Percentiles rank a stretch among this genome's conserved stretches.
Evolutionary conservation across 192 early-diverging fungal genomes (phyloP).

Genomic region (Umbelopsis sp.): DNA sequence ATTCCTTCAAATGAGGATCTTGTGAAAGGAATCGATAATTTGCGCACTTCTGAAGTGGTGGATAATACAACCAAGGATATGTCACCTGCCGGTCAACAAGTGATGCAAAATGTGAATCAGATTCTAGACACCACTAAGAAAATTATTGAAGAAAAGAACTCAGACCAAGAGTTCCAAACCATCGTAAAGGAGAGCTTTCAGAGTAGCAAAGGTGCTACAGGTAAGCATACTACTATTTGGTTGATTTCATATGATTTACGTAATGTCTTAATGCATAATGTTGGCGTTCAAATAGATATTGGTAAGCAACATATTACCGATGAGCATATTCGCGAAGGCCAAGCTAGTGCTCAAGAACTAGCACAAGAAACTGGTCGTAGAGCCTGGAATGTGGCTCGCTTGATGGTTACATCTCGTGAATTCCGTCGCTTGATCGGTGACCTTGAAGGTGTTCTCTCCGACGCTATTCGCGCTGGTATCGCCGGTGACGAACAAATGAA

Average conservation of each 20-base stretch:
- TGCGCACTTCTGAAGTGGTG: slow-evolving; percentile 36
- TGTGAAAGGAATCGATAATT: slow-evolving; percentile 34
- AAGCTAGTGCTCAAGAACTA: slow-evolving; percentile 28
- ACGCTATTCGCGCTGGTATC: slow-evolving; percentile 17
- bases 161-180: slow-evolving; percentile 50
- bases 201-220: no score
- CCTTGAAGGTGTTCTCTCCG: slow-evolving; percentile 39
- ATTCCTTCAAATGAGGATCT: slow-evolving; percentile 48
- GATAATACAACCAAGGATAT: slow-evolving; percentile 31
- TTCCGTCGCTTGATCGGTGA: slow-evolving; percentile 51
- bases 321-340: slow-evolving; percentile 10
- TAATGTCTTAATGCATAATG: background rate
- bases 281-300: background rate
- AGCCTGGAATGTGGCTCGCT: slow-evolving; percentile 43
- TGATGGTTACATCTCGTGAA: slow-evolving; percentile 46
- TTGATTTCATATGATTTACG: background rate
- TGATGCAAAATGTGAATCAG: slow-evolving; percentile 43
- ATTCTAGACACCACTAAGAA: slow-evolving; percentile 37
- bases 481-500: slow-evolving; percentile 8
- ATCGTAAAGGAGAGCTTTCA: slow-evolving; percentile 29
- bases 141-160: slow-evolving; percentile 46
- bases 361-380: slow-evolving; percentile 33
- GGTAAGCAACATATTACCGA: background rate
- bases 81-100: slow-evolving; percentile 48
- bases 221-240: no score